Evolutionary conservation across 2,329 filamentous ascomycete species (phyloP), one percentile per base, ranked within the genome.

Genomic region (Xylaria arbuscula): DNA sequence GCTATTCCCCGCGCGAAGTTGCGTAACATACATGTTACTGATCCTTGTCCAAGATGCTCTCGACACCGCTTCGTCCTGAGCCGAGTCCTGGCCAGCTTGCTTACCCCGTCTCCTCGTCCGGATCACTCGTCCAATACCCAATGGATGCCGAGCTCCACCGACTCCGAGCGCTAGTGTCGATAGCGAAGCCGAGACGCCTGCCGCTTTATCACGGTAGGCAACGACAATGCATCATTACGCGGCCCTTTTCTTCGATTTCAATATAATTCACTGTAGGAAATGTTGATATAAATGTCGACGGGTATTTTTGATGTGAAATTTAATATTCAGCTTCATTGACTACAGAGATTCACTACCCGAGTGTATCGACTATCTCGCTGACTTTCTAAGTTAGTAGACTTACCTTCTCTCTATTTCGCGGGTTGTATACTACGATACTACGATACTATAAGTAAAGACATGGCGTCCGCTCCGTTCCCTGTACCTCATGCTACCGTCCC

Each of bases 401-500:
- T 36, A 56, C 7, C 28, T 28, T 3, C n/a, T 47, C n/a, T 22
- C 22, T 55, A 55, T 15, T 19, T 36, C 13, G 40, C 22, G 22
- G 13, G 19, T 62, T 50, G 13, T 19, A 62, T 28, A 36, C n/a
- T 50, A 45, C 48, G 28, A 19, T 28, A 28, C 28, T 3, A 28
- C 28, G 28, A 28, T 28, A 2, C 28, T 5, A 28, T 28, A 28
- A 50, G 5, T 9, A 17, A 28, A 50, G 19, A 36, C 1, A 59
- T 61, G 62, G 48, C 67, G 32, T 9, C 42, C 36, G 51, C 42
- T 58, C 64, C 64, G 22, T 72, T 73, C 34, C 76, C 75, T 48
- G 76, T 77, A 13, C 66, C 75, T 7, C 71, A 75, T 67, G 58
- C 84, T 1, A 83, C 81, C 5, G 72, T 78, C 28, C 86, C 85